Conservation (phyloP, 495 filamentous ascomycete genomes). For the Amniculicola lignicola region DNA sequence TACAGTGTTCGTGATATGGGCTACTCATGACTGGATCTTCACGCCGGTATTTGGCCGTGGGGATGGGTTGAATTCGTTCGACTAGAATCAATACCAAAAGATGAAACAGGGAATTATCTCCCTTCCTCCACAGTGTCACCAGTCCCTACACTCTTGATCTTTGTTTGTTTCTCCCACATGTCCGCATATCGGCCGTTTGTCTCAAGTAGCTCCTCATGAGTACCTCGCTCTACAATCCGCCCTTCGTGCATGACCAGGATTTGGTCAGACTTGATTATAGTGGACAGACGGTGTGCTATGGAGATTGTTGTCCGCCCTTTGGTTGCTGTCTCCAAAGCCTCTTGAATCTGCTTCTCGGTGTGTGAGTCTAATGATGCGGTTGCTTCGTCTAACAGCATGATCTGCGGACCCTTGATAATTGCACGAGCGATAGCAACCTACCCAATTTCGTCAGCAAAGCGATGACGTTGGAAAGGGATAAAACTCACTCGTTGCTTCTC, state of each 20-base stretch:
- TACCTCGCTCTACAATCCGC: neutral
- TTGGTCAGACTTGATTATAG: constrained; percentile 10
- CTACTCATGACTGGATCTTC: constrained; percentile 3
- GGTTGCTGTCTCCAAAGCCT: constrained; percentile 8
- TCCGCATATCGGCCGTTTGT: neutral
- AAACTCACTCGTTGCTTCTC: constrained; percentile 40
- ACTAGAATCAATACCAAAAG: too few species aligned
- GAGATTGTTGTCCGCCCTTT: constrained; percentile 15
- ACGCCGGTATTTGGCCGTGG: constrained; percentile 7
- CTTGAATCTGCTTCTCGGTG: constrained; percentile 86
- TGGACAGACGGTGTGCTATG: constrained; percentile 13
- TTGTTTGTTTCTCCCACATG: constrained; percentile 3
- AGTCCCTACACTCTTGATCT: too few species aligned
- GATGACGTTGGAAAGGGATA: constrained; percentile 3
- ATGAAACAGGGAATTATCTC: too few species aligned
- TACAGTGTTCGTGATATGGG: constrained; percentile 1
- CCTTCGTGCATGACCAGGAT: constrained; percentile 8
- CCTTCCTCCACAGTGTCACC: too few species aligned
- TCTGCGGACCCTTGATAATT: constrained; percentile 86
- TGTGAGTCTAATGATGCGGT: constrained; percentile 91
- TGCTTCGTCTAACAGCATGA: constrained; percentile 90
- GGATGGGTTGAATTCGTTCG: constrained; percentile 5
- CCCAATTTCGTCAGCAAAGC: too few species aligned
- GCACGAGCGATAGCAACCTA: constrained; percentile 82
- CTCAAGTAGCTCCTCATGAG: neutral